Evolutionary conservation across 306 rosid genomes (phyloP).

Genomic region (Prunus fruticosa): DNA sequence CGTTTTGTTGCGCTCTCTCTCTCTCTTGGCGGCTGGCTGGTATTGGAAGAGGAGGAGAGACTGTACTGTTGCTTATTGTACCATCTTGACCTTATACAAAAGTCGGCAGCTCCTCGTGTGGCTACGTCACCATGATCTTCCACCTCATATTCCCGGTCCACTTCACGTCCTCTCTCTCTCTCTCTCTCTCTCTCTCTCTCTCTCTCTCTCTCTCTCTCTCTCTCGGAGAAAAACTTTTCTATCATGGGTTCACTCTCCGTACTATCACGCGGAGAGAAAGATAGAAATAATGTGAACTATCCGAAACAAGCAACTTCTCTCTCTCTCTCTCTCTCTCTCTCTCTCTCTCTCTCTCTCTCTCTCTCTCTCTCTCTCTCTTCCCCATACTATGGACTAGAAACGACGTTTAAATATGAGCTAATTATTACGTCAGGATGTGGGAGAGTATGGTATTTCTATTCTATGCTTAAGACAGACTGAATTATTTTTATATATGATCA

Average conservation of each 20-base stretch:
- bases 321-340: too few relatives aligned
- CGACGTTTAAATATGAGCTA: too few relatives aligned
- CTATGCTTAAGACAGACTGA: background rate
- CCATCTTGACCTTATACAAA: background rate
- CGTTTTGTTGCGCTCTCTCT: background rate
- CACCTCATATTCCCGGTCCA: conserved; percentile 20
- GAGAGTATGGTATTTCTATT: background rate
- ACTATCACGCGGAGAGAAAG: background rate
- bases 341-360: too few relatives aligned
- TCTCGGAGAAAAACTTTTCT: background rate
- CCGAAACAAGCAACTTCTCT: too few relatives aligned
- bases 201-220: conserved; percentile 3
- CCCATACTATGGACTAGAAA: too few relatives aligned
- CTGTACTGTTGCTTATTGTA: background rate
- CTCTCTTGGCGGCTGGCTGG: conserved; percentile 1
- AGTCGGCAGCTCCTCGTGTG: conserved; percentile 20
- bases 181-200: background rate
- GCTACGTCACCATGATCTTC: conserved; percentile 21
- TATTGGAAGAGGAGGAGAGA: background rate
- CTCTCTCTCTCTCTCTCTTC: too few relatives aligned
- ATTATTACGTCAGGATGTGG: too few relatives aligned
- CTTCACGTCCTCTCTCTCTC: background rate
- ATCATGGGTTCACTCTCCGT: background rate
- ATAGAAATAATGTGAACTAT: background rate
- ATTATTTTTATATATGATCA: background rate